Percentiles rank a stretch among this genome's conserved stretches.
phyloP scores from a whole-genome alignment of 495 filamentous ascomycete genomes.

The Penicillium macrosclerotiorum region DNA sequence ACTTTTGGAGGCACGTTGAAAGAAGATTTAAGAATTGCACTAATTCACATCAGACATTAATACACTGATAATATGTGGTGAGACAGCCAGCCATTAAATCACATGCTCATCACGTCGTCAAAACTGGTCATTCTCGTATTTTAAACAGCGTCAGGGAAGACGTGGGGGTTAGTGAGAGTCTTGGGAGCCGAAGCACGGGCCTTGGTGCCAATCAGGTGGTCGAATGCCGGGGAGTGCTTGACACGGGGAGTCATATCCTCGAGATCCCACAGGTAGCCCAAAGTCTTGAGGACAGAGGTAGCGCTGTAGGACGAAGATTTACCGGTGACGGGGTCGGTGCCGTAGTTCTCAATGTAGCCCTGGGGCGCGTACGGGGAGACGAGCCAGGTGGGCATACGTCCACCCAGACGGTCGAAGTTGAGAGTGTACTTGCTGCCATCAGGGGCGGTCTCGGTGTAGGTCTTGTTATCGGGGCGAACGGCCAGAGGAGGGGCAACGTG shows the following conservation, averaged over 20 bases:
- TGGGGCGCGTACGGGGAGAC: constrained; percentile 49
- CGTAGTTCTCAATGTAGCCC: constrained; percentile 46
- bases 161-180: constrained; percentile 20
- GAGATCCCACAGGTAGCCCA: constrained; percentile 48
- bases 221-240: constrained; percentile 41
- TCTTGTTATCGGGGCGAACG: constrained; percentile 42
- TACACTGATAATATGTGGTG: too few relatives aligned
- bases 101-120: too few relatives aligned
- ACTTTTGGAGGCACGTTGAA: too few relatives aligned
- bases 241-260: constrained; percentile 44
- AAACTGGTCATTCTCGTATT: too few relatives aligned
- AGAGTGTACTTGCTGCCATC: constrained; percentile 46
- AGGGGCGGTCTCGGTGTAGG: constrained; percentile 43
- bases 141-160: constrained; percentile 22
- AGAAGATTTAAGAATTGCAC: too few relatives aligned
- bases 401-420: constrained; percentile 49
- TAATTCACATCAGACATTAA: too few relatives aligned
- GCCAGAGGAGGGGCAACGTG: constrained; percentile 49
- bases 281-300: constrained; percentile 43
- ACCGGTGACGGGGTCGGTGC: constrained; percentile 33
- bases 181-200: constrained; percentile 16
- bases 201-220: constrained; percentile 37
- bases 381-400: constrained; percentile 51
- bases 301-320: constrained; percentile 38
- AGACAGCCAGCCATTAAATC: too few relatives aligned